Base-by-base conservation (phyloP, 148 eudicot species). In the Polygonum aviculare region DNA sequence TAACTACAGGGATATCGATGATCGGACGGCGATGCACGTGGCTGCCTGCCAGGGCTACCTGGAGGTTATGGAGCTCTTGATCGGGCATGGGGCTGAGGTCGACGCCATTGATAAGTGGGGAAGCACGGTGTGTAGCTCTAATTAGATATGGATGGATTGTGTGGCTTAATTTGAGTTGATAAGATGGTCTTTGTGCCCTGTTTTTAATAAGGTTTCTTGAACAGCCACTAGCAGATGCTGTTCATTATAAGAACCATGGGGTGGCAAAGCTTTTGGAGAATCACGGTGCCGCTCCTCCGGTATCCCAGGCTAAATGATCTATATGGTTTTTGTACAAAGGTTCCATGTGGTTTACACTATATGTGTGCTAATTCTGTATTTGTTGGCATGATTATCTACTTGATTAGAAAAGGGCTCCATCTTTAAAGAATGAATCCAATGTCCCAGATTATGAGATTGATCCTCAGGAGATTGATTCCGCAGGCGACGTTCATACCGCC, bases 151-250 rank as follows among this genome's bases (percentile, higher is more conserved):
- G 50, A 48, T 26, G 31, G 31, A 26, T 26, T 26, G 50, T 48
- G 3, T 48, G 15, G 15, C 3, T 11, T 48, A 48, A 48, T 48
- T 48, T 48, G 50, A 48, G 22, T 54, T 54, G 22, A 4, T 54
- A 5, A 54, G 4, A 16, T 39, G 4, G n/a, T 14, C n/a, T 12
- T 33, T 18, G 9, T 44, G 10, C 26, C 72, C 19, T 69, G 18
- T 4, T 69, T 33, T 69, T 35, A 26, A 4, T 15, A 16, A 3
- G 15, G 47, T 81, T 85, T 39, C 51, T 48, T 84, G 57, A 73
- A 82, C 90, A 95, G 99, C 99, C 99, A 77, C 94, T 95, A 80
- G 97, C 94, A 87, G 99, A 95, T 86, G 98, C 99, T 51, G 83
- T 91, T 75, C 94, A 90, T 74, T 95, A 95, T 78, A 90, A 95